Base-by-base conservation (phyloP, 306 rosid species). In the Prunus padus region DNA sequence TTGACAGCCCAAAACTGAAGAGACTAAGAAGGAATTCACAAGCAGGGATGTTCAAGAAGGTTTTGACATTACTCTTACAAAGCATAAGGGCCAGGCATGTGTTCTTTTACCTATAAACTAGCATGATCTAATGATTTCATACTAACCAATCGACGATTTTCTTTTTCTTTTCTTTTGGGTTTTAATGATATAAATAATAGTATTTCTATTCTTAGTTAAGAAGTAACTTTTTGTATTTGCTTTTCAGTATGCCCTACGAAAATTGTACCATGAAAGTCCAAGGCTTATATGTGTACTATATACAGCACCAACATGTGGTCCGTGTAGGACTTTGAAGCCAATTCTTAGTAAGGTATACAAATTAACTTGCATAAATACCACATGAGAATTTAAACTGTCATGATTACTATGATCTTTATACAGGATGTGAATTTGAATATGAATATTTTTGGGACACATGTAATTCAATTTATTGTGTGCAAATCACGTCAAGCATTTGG, bases 301-400 rank as follows among this genome's bases (percentile, higher is more conserved):
- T 80, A 91, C 96, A 0, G 28, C 97, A 37, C 98, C 98, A 42
- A 90, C 92, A 37, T 94, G 97, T 56, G 98, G 98, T 71, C 98
- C 98, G 0, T 94, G 98, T 80, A 86, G 98, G 81, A 94, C 97
- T 8, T 81, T 94, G 79, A 94, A 94, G 89, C 98, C 98, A 85
- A 88, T 94, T 78, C 97, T 94, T 63, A 86, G 97, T 49, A 91
- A 86, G 96, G 98, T 91, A 91, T 59, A 70, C 42, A 40, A 65
- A 20, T 68, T n/a, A 20, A 60, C 23, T 56, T 44, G 57, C n/a
- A 51, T 69, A 1, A 23, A 20, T 74, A 18, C 79, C 55, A 31
- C 66, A 60, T 60, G 37, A 51, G 63, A 57, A 5, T 61, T 28
- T 67, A 14, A 50, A 50, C 31, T 40, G 2, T 33, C 33, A 22